Percentiles rank a stretch among this genome's conserved stretches.
Conservation (phyloP, 2,329 filamentous ascomycete species). For the Alternaria incomplexa region DNA sequence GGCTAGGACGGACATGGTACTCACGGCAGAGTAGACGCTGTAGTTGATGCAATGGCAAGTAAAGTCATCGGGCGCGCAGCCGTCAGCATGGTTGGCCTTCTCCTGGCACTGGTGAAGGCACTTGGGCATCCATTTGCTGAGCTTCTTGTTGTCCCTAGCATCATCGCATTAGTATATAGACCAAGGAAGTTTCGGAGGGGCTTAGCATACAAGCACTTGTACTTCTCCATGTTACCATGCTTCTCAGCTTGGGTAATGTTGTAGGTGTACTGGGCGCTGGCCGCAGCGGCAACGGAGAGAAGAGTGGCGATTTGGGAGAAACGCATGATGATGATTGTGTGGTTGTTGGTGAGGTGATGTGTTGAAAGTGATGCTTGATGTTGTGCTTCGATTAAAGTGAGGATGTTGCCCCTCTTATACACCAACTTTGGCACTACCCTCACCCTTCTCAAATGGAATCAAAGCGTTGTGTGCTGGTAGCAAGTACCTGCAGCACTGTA, state of each 20-base stretch:
- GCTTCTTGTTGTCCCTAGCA: slow-evolving; percentile 18
- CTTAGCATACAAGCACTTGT: slow-evolving; percentile 30
- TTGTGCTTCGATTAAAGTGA: background rate
- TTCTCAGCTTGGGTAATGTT: slow-evolving; percentile 27
- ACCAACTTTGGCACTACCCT: background rate
- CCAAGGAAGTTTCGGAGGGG: background rate
- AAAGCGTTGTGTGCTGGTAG: background rate
- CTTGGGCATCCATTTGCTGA: slow-evolving; percentile 14
- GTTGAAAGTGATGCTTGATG: background rate
- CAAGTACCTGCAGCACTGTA: background rate
- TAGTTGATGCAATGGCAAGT: slow-evolving; percentile 33
- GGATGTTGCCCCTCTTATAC: background rate
- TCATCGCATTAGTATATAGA: background rate
- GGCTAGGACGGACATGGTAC: background rate
- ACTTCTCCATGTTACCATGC: slow-evolving; percentile 26
- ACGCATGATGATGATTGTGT: slow-evolving; percentile 1
- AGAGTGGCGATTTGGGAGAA: slow-evolving; percentile 2
- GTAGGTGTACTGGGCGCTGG: slow-evolving; percentile 26
- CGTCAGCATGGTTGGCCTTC: slow-evolving; percentile 23
- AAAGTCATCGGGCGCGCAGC: slow-evolving; percentile 30
- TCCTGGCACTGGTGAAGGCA: slow-evolving; percentile 27
- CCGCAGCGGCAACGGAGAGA: slow-evolving; percentile 1
- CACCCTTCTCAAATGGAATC: background rate
- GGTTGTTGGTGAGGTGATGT: background rate
- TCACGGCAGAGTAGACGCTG: slow-evolving; percentile 24